Percentiles rank a stretch among this genome's conserved stretches.
phyloP scores from a whole-genome alignment of 2,329 filamentous ascomycete genomes.

The Orbilia ellipsospora region DNA sequence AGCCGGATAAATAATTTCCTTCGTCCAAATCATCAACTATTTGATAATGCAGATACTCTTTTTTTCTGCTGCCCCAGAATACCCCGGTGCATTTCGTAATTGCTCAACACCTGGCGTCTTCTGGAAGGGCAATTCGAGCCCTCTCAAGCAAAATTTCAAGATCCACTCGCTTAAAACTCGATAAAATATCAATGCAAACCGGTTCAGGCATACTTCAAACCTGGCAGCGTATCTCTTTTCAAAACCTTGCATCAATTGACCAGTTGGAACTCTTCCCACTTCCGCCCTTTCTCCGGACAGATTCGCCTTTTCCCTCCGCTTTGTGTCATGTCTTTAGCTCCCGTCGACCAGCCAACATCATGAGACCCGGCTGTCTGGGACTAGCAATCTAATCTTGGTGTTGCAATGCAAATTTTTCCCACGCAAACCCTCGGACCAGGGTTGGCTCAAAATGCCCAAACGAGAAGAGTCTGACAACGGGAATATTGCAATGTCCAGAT shows the following conservation, averaged over 20 bases:
- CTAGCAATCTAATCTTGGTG: slow-evolving; percentile 30
- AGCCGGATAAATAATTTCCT: slow-evolving; percentile 46
- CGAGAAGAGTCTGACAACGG: slow-evolving; percentile 30
- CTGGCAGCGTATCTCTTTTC: slow-evolving; percentile 28
- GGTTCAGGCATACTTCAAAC: slow-evolving; percentile 39
- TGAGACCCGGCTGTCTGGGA: slow-evolving; percentile 47
- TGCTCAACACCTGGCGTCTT: slow-evolving; percentile 52
- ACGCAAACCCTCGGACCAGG: slow-evolving; percentile 16
- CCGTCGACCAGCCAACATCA: slow-evolving; percentile 36
- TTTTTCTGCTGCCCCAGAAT: slow-evolving; percentile 14
- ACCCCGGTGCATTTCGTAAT: slow-evolving; percentile 32
- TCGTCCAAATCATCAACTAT: slow-evolving; percentile 26
- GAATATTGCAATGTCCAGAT: slow-evolving; percentile 7
- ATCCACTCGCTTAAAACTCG: slow-evolving; percentile 54
- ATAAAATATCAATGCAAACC: slow-evolving; percentile 48
- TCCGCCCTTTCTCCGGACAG: slow-evolving; percentile 44
- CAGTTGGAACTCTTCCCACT: slow-evolving; percentile 51
- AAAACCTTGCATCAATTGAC: slow-evolving; percentile 48
- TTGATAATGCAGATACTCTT: neutral
- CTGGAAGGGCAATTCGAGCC: slow-evolving; percentile 54
- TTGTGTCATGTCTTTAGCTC: slow-evolving; percentile 39
- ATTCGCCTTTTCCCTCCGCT: slow-evolving; percentile 36
- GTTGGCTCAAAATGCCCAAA: slow-evolving; percentile 15
- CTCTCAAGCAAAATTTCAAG: slow-evolving; percentile 42
- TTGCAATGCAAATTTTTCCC: slow-evolving; percentile 49